phyloP scores from a whole-genome alignment of 2,329 filamentous ascomycete species.

The Stachybotrys chlorohalonatus region DNA sequence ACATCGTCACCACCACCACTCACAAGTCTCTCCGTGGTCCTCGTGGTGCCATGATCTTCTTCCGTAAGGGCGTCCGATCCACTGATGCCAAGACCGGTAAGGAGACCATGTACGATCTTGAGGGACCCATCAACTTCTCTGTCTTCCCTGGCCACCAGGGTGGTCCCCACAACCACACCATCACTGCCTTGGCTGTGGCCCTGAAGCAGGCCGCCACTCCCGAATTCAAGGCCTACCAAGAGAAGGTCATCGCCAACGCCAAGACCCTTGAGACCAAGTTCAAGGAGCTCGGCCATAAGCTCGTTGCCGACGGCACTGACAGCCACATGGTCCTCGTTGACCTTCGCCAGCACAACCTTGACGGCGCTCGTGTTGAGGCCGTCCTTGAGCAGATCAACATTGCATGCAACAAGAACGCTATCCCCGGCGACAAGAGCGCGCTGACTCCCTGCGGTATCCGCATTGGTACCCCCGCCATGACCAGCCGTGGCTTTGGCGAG shows the following conservation, averaged over 20 bases:
- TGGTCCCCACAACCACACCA: conserved; percentile 98
- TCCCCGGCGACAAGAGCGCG: conserved; percentile 94
- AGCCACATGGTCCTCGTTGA: conserved; percentile 96
- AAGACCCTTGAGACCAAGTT: conserved; percentile 81
- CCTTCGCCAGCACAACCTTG: conserved; percentile 76
- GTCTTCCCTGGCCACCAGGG: conserved; percentile 99
- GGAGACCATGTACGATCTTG: conserved; percentile 83
- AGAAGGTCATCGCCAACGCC: conserved; percentile 86
- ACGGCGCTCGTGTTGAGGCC: conserved; percentile 91
- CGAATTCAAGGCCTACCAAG: conserved; percentile 91
- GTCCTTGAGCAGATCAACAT: conserved; percentile 98
- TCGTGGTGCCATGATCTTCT: conserved; percentile 99
- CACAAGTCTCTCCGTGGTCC: conserved; percentile 98
- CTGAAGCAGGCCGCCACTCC: conserved; percentile 85
- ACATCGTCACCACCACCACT: conserved; percentile 96
- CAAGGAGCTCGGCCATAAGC: conserved; percentile 83
- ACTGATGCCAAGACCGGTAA: conserved; percentile 87
- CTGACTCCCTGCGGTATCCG: conserved; percentile 91
- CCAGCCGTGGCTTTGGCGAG: conserved; percentile 84
- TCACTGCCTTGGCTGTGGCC: conserved; percentile 90
- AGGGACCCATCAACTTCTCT: conserved; percentile 95
- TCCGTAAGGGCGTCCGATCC: conserved; percentile 90
- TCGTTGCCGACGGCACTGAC: conserved; percentile 92
- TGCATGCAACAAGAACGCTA: conserved; percentile 99
- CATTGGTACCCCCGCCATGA: conserved; percentile 97